Conservation (phyloP, 2,329 filamentous ascomycete genomes). For the Paracoccidioides brasiliensis region DNA sequence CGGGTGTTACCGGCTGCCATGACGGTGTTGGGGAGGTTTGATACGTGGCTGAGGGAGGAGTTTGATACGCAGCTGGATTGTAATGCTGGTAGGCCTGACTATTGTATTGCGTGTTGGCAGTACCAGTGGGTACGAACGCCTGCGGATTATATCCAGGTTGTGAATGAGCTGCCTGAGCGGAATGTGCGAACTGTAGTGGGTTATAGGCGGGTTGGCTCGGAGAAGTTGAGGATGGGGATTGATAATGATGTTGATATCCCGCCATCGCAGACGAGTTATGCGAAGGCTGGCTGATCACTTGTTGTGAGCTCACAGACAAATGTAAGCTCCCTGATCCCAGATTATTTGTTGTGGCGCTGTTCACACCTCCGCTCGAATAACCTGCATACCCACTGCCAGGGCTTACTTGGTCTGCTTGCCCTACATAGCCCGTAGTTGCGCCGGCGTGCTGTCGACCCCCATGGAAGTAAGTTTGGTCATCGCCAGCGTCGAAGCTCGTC, state of each 20-base stretch:
- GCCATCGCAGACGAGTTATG: conserved; percentile 28
- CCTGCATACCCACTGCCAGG: conserved; percentile 27
- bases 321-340: conserved; percentile 25
- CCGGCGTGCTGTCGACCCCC: conserved; percentile 20
- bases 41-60: conserved; percentile 18
- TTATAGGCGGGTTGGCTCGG: conserved; percentile 45
- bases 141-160: conserved; percentile 58
- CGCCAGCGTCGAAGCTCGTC: conserved; percentile 63
- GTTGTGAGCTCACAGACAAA: conserved; percentile 23
- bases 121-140: conserved; percentile 34
- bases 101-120: conserved; percentile 13
- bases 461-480: conserved; percentile 48
- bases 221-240: conserved; percentile 27
- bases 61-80: conserved; percentile 38
- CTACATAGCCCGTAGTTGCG: conserved; percentile 21
- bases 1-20: conserved; percentile 22
- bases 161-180: conserved; percentile 33
- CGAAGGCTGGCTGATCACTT: conserved; percentile 26
- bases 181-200: conserved; percentile 46
- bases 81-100: conserved; percentile 32
- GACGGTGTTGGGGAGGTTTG: conserved; percentile 22
- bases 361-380: conserved; percentile 13
- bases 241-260: conserved; percentile 40
- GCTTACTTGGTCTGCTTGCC: conserved; percentile 22
- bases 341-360: conserved; percentile 18